Conservation (phyloP, 768 basidiomycete species). For the Russula olivacea region DNA sequence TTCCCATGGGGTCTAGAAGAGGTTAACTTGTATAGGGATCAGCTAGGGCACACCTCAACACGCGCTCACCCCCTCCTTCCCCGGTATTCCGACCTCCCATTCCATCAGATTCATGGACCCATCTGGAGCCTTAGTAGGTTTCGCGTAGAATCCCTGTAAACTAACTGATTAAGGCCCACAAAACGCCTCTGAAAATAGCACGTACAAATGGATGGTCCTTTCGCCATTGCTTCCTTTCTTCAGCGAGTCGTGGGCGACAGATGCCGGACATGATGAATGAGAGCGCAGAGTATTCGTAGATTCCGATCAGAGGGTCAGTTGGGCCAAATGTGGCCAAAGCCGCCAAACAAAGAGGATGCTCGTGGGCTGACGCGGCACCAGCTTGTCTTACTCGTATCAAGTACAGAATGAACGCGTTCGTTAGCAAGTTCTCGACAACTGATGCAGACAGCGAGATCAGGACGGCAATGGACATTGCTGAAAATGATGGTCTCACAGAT, state of each 20-base stretch:
- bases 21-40: background rate
- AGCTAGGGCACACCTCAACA: background rate
- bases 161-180: background rate
- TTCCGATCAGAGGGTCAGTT: background rate
- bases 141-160: constrained; percentile 90
- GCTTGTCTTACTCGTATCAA: background rate
- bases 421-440: constrained; percentile 58
- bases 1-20: constrained; percentile 86
- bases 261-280: constrained; percentile 71
- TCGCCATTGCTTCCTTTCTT: constrained; percentile 98
- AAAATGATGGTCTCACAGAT: constrained; percentile 61
- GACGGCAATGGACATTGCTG: constrained; percentile 44
- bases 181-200: constrained; percentile 30
- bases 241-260: constrained; percentile 85
- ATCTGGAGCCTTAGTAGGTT: constrained; percentile 83
- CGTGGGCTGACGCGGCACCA: constrained; percentile 13
- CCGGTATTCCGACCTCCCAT: constrained; percentile 99
- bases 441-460: constrained; percentile 45
- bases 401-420: constrained; percentile 54
- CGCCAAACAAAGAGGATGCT: constrained; percentile 24
- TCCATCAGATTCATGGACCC: constrained; percentile 95
- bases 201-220: constrained; percentile 99
- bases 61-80: constrained; percentile 71
- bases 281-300: background rate
- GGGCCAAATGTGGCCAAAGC: constrained; percentile 6